These are phyloP conservation scores for Corylus avellana DNA, from an alignment of 306 rosid species.

Conservation along the genomic window DNA sequence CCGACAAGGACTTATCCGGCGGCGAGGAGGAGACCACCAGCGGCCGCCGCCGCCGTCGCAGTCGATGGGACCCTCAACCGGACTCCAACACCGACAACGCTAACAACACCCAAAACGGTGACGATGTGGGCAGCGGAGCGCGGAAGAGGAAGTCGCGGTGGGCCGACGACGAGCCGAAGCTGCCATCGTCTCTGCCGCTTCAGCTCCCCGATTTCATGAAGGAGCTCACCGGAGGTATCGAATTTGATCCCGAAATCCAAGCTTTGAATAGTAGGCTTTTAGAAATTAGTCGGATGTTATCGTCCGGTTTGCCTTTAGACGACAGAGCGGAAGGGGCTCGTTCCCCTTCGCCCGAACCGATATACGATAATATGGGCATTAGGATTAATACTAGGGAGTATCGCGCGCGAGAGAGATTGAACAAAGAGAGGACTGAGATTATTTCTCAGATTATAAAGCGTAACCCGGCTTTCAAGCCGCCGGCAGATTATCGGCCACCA, in stretches of 20 bases:
- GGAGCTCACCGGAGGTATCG: conserved; percentile 64
- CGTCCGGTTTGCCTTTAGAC: conserved; percentile 88
- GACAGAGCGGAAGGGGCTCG: conserved; percentile 97
- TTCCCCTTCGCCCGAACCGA: conserved; percentile 96
- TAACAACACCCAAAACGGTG: conserved; percentile 46
- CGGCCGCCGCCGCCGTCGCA: conserved; percentile 75
- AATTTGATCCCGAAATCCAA: conserved; percentile 93
- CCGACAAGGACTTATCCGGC: conserved; percentile 79
- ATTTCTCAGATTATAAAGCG: conserved; percentile 88
- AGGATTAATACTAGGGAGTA: conserved; percentile 91
- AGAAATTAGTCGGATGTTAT: conserved; percentile 91
- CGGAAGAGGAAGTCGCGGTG: conserved; percentile 88
- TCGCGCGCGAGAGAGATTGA: conserved; percentile 89
- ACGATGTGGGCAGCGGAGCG: conserved; percentile 58
- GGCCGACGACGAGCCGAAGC: conserved; percentile 96
- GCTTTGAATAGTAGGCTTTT: conserved; percentile 89
- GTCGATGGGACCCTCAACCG: conserved; percentile 98
- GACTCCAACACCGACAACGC: conserved; percentile 66
- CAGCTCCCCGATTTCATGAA: conserved; percentile 92
- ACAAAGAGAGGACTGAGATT: conserved; percentile 90
- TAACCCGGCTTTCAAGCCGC: conserved; percentile 95
- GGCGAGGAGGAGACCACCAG: conserved; percentile 94
- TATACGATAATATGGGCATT: conserved; percentile 91
- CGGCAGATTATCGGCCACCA: conserved; percentile 94
- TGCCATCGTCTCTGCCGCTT: conserved; percentile 42